phyloP scores from a whole-genome alignment of 2,329 filamentous ascomycete species.

The Arthrobotrys pseudoclavata region DNA sequence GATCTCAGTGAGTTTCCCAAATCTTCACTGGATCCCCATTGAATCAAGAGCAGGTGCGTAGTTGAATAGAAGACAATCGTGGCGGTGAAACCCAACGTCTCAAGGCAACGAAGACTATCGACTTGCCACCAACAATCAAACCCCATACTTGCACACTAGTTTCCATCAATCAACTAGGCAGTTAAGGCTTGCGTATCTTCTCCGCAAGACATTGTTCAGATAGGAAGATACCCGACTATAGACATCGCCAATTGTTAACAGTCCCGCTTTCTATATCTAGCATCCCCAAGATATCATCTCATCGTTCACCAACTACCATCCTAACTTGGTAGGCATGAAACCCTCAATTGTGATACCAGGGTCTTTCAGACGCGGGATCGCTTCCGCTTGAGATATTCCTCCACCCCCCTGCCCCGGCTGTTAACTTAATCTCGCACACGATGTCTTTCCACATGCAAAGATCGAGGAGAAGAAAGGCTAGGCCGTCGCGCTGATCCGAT shows the following conservation, averaged over 20 bases:
- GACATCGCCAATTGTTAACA: slow-evolving; percentile 5
- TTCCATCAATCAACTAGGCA: slow-evolving; percentile 8
- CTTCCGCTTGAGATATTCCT: slow-evolving; percentile 43
- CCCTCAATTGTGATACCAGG: slow-evolving; percentile 15
- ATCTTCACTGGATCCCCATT: neutral
- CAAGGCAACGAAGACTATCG: slow-evolving; percentile 10
- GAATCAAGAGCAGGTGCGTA: neutral
- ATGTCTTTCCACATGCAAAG: slow-evolving; percentile 11
- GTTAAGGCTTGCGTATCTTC: slow-evolving; percentile 37
- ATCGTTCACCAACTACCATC: slow-evolving; percentile 29
- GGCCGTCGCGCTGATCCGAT: slow-evolving; percentile 19
- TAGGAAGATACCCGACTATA: slow-evolving; percentile 31
- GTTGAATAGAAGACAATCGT: neutral
- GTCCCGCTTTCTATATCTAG: slow-evolving; percentile 19
- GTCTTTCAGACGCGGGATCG: slow-evolving; percentile 46
- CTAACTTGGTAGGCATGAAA: slow-evolving; percentile 43
- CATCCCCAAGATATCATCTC: slow-evolving; percentile 9
- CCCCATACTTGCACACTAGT: neutral
- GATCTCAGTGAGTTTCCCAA: neutral
- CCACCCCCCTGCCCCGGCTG: neutral
- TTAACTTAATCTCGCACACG: slow-evolving; percentile 14
- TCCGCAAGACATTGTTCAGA: slow-evolving; percentile 28
- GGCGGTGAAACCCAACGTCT: slow-evolving; percentile 1
- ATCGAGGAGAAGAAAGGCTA: neutral
- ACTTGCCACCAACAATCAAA: neutral